phyloP scores from a whole-genome alignment of 75 land plant genomes.

The Picea glauca region DNA sequence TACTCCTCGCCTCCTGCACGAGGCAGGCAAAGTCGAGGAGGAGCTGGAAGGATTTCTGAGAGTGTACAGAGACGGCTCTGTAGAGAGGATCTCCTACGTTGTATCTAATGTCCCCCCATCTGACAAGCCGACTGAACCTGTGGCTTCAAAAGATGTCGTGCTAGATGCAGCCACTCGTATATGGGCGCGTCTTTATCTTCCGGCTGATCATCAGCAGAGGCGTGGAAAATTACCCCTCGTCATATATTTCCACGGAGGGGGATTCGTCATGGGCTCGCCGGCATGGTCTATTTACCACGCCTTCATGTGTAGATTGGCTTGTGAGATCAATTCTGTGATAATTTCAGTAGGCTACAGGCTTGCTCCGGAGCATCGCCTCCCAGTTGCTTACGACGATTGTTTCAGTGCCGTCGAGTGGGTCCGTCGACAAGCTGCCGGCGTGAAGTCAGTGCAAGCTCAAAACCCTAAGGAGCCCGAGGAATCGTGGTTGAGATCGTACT shows the following conservation, averaged over 20 bases:
- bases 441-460: slow-evolving; percentile 19
- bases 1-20: not conserved
- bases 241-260: slow-evolving; percentile 78
- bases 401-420: slow-evolving; percentile 45
- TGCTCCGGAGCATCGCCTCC: slow-evolving; percentile 61
- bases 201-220: not conserved
- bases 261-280: slow-evolving; percentile 47
- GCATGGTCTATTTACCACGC: slow-evolving; percentile 37
- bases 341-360: slow-evolving; percentile 61
- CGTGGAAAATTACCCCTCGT: slow-evolving; percentile 29
- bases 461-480: not conserved
- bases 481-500: slow-evolving; percentile 19
- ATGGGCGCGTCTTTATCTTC: slow-evolving; percentile 51
- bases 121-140: slow-evolving; percentile 17
- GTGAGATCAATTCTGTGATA: slow-evolving; percentile 18
- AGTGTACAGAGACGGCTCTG: slow-evolving; percentile 43
- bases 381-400: slow-evolving; percentile 55
- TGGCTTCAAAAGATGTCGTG: slow-evolving; percentile 20
- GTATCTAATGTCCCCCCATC: slow-evolving; percentile 23
- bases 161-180: slow-evolving; percentile 23
- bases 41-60: slow-evolving; percentile 47
- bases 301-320: slow-evolving; percentile 39
- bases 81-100: slow-evolving; percentile 33
- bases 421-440: not conserved
- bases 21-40: slow-evolving; percentile 14